phyloP scores from a whole-genome alignment of 371 early-diverging fungal species.

The Encephalitozoon hellem region DNA sequence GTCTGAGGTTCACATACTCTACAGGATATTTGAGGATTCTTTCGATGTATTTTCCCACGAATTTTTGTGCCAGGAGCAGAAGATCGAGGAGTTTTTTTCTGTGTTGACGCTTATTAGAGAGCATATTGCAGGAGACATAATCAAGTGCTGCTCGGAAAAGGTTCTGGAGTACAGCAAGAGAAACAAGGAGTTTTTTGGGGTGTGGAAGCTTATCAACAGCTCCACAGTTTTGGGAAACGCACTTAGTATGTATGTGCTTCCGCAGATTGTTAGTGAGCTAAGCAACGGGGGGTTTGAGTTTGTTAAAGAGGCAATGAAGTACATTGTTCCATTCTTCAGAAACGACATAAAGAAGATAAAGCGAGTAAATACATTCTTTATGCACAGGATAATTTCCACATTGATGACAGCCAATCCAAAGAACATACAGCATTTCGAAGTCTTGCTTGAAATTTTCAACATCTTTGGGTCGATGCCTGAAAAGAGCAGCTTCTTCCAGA shows the following conservation, averaged over 20 bases:
- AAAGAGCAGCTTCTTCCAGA: slow-evolving; percentile 5
- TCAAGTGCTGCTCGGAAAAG: neutral
- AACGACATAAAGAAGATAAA: slow-evolving; percentile 9
- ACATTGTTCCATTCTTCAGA: neutral
- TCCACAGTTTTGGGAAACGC: neutral
- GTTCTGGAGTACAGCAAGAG: neutral
- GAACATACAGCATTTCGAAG: neutral
- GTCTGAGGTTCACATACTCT: neutral
- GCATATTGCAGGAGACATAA: neutral
- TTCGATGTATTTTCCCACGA: neutral
- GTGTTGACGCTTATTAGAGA: neutral
- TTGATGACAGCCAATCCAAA: neutral
- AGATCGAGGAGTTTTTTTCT: neutral
- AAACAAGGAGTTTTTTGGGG: neutral
- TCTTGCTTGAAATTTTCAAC: slow-evolving; percentile 5
- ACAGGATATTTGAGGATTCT: neutral
- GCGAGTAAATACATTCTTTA: neutral
- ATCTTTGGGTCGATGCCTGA: slow-evolving; percentile 6
- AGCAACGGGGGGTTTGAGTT: neutral
- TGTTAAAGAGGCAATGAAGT: neutral
- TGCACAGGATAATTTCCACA: neutral
- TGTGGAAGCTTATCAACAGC: neutral
- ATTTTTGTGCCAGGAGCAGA: neutral
- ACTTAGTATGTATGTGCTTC: neutral
- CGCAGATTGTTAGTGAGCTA: neutral